Evolutionary conservation across 1,284 basidiomycete species (phyloP).

Genomic region (Cryptococcus floricola): DNA sequence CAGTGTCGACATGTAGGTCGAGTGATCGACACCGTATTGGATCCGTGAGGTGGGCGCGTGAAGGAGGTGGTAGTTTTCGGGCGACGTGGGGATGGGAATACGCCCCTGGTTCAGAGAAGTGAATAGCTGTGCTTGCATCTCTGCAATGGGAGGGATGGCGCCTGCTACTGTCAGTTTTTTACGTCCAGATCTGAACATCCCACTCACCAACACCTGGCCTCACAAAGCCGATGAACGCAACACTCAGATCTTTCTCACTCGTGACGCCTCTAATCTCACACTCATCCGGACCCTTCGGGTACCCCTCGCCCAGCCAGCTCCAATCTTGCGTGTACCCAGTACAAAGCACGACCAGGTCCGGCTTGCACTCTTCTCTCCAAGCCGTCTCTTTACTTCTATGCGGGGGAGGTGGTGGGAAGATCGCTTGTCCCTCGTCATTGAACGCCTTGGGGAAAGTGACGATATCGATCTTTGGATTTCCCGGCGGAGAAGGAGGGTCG

Average conservation of each 20-base stretch:
- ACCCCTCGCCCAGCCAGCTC: conserved; percentile 55
- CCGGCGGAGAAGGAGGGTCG: conserved; percentile 54
- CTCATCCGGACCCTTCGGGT: conserved; percentile 54
- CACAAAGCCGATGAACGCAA: conserved; percentile 63
- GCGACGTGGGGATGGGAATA: conserved; percentile 52
- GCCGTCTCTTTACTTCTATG: conserved; percentile 36
- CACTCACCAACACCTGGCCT: conserved; percentile 48
- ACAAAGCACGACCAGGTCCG: conserved; percentile 47
- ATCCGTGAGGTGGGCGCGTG: conserved; percentile 58
- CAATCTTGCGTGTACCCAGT: conserved; percentile 55
- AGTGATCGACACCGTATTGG: conserved; percentile 56
- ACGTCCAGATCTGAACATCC: not conserved
- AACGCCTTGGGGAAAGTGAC: conserved; percentile 60
- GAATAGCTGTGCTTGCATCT: conserved; percentile 64
- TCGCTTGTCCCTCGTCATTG: conserved; percentile 52
- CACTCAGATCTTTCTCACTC: conserved; percentile 53
- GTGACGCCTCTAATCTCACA: conserved; percentile 58
- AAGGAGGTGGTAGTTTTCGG: conserved; percentile 60
- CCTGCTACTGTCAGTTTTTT: conserved; percentile 36
- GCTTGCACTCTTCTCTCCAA: conserved; percentile 34
- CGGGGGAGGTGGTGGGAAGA: conserved; percentile 52
- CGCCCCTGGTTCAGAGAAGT: conserved; percentile 55
- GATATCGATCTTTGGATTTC: conserved; percentile 58
- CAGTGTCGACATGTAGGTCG: conserved; percentile 58
- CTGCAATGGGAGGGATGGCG: conserved; percentile 64